These are phyloP conservation scores for Aegilops sharonensis DNA, from an alignment of 176 grass and related monocot genomes.

Conservation along the genomic window DNA sequence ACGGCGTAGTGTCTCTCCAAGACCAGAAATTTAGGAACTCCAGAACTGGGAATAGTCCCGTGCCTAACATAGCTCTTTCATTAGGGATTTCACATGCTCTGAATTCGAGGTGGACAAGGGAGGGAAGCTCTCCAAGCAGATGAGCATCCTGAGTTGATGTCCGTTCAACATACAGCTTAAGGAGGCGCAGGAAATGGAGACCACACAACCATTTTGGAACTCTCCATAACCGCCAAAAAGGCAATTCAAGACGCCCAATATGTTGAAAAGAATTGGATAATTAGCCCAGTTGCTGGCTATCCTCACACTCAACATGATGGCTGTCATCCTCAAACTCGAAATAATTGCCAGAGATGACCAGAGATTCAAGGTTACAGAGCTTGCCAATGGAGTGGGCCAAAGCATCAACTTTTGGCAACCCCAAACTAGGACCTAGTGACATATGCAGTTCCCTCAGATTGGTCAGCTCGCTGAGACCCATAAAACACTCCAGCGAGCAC, in stretches of 20 bases:
- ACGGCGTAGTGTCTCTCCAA: not conserved
- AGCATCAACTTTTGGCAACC: not conserved
- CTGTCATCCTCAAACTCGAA: too few species aligned
- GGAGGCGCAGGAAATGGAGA: not conserved
- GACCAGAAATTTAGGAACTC: not conserved
- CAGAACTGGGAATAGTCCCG: not conserved
- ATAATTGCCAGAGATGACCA: not conserved
- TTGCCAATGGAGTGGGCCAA: not conserved
- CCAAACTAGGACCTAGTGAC: accelerated
- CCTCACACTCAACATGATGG: not conserved
- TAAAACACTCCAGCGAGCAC: not conserved
- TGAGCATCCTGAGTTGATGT: not conserved
- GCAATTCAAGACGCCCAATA: not conserved
- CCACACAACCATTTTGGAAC: not conserved
- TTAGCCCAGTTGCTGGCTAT: not conserved
- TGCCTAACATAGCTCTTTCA: not conserved
- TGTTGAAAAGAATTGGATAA: not conserved
- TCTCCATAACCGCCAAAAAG: accelerated
- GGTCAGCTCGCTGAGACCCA: not conserved
- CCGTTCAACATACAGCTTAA: not conserved
- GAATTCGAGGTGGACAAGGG: not conserved
- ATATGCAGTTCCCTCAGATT: not conserved
- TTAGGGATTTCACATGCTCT: too few species aligned
- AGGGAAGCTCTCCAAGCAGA: not conserved
- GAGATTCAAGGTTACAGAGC: not conserved